Evolutionary conservation across 1,139 yeast species (phyloP).

Genomic region (Taphrina pruni): DNA sequence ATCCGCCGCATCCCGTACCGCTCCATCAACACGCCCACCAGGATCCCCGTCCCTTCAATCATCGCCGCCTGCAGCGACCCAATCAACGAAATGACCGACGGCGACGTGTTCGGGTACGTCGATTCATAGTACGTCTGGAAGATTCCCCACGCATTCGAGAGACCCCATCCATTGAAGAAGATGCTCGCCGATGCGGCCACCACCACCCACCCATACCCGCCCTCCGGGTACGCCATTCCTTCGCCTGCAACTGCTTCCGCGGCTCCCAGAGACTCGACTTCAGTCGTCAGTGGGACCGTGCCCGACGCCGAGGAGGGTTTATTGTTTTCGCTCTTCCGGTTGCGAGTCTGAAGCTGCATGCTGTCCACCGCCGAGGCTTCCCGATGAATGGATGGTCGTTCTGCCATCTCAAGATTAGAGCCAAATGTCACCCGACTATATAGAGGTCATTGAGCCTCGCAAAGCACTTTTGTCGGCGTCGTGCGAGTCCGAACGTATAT

Average conservation of each 20-base stretch:
- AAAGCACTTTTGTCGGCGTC: background rate
- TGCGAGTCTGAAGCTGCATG: conserved; percentile 10
- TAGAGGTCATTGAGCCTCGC: background rate
- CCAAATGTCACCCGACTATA: background rate
- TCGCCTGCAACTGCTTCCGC: background rate
- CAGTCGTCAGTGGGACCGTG: background rate
- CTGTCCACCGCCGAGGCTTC: background rate
- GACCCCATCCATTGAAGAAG: conserved; percentile 41
- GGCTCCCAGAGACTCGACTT: background rate
- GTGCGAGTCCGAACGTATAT: background rate
- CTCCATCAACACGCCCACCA: conserved; percentile 69
- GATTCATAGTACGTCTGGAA: conserved; percentile 63
- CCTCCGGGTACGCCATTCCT: conserved; percentile 24
- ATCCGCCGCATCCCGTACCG: conserved; percentile 48
- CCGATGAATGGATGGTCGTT: background rate
- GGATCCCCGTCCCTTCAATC: conserved; percentile 62
- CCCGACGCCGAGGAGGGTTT: too few species aligned
- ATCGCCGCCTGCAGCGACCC: conserved; percentile 64
- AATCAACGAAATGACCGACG: conserved; percentile 66
- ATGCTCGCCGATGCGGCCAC: conserved; percentile 29
- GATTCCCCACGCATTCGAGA: conserved; percentile 48
- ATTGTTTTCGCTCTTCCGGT: background rate
- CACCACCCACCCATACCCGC: conserved; percentile 37
- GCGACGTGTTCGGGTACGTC: conserved; percentile 57
- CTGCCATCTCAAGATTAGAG: background rate